Evolutionary conservation across 768 basidiomycete species (phyloP).

Genomic region (Xerocomellus dryophilus): DNA sequence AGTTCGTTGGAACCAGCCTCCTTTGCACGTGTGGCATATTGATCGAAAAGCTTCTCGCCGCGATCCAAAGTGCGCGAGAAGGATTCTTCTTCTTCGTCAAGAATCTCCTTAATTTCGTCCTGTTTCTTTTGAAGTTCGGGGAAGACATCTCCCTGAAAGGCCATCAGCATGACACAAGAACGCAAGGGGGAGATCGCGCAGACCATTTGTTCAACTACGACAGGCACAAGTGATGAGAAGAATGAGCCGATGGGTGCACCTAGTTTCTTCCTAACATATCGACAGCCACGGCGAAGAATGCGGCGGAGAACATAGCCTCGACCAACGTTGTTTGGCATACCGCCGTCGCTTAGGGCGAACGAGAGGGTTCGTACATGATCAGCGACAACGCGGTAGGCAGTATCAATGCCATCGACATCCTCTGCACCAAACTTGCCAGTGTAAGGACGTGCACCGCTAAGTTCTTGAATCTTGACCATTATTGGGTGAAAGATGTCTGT

Average conservation of each 20-base stretch:
- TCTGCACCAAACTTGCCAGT: slow-evolving; percentile 90
- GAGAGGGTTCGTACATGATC: slow-evolving; percentile 96
- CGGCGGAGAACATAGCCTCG: slow-evolving; percentile 96
- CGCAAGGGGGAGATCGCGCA: slow-evolving; percentile 15
- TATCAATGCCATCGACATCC: slow-evolving; percentile 94
- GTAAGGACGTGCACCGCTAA: slow-evolving; percentile 87
- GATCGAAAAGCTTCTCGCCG: slow-evolving; percentile 93
- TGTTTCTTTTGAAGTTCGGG: slow-evolving; percentile 86
- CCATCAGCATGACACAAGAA: slow-evolving; percentile 7
- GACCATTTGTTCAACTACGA: slow-evolving; percentile 87
- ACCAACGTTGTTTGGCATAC: slow-evolving; percentile 93
- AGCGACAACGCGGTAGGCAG: slow-evolving; percentile 94
- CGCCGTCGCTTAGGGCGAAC: slow-evolving; percentile 94
- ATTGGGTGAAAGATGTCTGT: slow-evolving; percentile 93
- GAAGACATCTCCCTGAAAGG: slow-evolving; percentile 72
- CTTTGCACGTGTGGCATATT: slow-evolving; percentile 70
- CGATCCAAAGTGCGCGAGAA: slow-evolving; percentile 97
- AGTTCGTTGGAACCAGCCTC: slow-evolving; percentile 63
- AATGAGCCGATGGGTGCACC: slow-evolving; percentile 90
- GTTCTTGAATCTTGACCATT: slow-evolving; percentile 79
- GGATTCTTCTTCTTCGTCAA: slow-evolving; percentile 96
- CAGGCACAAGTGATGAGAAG: slow-evolving; percentile 90
- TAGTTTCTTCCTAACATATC: slow-evolving; percentile 94
- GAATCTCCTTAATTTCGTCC: slow-evolving; percentile 86
- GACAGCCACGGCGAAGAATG: slow-evolving; percentile 89